Conservation (phyloP, 1,284 basidiomycete genomes). For the Vanrija sp. region DNA sequence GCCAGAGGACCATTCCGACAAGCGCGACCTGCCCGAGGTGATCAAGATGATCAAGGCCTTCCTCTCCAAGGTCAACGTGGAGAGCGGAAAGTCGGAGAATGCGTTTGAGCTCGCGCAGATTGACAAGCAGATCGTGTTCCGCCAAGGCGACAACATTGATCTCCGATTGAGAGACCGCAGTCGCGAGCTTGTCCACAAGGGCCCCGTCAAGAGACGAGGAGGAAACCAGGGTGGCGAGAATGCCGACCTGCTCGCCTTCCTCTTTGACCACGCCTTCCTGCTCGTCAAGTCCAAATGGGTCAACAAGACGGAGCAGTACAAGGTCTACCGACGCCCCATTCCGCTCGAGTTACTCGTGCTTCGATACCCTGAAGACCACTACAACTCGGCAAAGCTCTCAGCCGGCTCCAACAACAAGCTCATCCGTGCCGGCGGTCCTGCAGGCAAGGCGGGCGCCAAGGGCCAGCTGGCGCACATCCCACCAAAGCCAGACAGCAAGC, state of each 20-base stretch:
- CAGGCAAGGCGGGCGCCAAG: constrained; percentile 8
- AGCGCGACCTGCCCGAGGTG: constrained; percentile 71
- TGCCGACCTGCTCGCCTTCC: constrained; percentile 86
- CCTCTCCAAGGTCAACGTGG: constrained; percentile 82
- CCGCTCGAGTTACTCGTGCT: constrained; percentile 90
- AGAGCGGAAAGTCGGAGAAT: constrained; percentile 89
- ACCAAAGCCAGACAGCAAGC: constrained; percentile 68
- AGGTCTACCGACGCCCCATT: constrained; percentile 92
- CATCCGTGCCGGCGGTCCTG: constrained; percentile 15
- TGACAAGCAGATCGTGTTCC: constrained; percentile 80
- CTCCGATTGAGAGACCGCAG: constrained; percentile 79
- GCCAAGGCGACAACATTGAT: constrained; percentile 80
- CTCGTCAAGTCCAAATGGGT: constrained; percentile 87
- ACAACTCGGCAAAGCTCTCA: constrained; percentile 44
- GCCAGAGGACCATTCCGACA: constrained; percentile 84
- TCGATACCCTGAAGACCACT: constrained; percentile 69
- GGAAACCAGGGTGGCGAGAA: constrained; percentile 62
- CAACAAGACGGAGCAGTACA: constrained; percentile 81
- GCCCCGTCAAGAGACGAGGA: constrained; percentile 86
- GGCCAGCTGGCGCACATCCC: constrained; percentile 28
- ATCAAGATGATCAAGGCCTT: constrained; percentile 78
- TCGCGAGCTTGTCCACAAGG: constrained; percentile 90
- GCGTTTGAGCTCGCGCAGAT: constrained; percentile 87
- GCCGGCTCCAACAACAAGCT: constrained; percentile 49
- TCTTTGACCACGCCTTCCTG: constrained; percentile 94